These are phyloP conservation scores for Diversispora epigaea DNA, from an alignment of 192 early-diverging fungal genomes.

Conservation along the genomic window DNA sequence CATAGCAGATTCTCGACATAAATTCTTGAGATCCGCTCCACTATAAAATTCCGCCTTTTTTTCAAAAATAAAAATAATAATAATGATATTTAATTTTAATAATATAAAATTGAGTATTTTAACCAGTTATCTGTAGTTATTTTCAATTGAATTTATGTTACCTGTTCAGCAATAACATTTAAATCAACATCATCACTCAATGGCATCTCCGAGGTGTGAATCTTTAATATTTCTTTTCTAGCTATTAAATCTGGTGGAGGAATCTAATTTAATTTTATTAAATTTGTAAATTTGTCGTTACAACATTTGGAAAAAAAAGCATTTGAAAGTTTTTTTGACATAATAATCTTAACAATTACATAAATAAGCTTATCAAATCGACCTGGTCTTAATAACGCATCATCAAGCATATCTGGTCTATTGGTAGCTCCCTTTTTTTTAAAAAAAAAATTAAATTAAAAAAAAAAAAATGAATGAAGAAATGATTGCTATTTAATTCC, in stretches of 20 bases:
- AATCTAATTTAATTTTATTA: conserved; percentile 35
- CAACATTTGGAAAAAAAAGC: neutral
- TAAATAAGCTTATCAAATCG: conserved; percentile 81
- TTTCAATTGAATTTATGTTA: conserved; percentile 31
- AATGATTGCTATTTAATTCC: too few relatives aligned
- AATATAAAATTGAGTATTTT: neutral
- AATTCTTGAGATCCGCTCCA: conserved; percentile 55
- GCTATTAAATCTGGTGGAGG: conserved; percentile 55
- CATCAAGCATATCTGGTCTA: conserved; percentile 83
- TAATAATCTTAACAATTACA: conserved; percentile 41
- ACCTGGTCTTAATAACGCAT: conserved; percentile 80
- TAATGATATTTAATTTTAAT: neutral
- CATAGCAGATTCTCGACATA: conserved; percentile 56
- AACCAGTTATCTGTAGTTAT: neutral
- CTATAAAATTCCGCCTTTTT: conserved; percentile 55
- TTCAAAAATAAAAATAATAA: neutral
- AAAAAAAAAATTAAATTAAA: neutral
- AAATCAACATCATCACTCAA: conserved; percentile 52
- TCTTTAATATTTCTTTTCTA: conserved; percentile 49
- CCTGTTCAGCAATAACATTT: conserved; percentile 46
- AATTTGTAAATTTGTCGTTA: neutral
- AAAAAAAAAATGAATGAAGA: conserved; percentile 4
- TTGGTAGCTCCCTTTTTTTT: conserved; percentile 76
- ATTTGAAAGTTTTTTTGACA: too few relatives aligned
- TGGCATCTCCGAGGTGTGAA: conserved; percentile 54